These are phyloP conservation scores for Phytophthora hibernalis DNA, from an alignment of 352 stramenopile genomes.

Conservation along the genomic window DNA sequence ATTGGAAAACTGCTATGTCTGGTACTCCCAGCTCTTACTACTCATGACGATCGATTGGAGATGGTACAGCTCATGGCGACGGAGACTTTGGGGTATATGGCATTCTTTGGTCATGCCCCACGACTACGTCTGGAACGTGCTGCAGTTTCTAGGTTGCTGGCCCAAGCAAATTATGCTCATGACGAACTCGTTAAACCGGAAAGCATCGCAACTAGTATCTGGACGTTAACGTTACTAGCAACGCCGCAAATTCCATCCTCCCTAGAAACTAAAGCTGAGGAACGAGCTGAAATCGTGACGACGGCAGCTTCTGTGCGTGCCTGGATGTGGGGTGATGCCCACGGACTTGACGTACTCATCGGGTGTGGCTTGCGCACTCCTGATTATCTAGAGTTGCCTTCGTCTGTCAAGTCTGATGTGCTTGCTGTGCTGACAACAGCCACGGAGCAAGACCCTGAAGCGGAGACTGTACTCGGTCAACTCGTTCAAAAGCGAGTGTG, in stretches of 20 bases:
- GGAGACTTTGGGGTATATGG: slow-evolving; percentile 72
- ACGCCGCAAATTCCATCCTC: slow-evolving; percentile 16
- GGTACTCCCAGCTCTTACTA: slow-evolving; percentile 11
- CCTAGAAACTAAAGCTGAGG: background rate
- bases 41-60: slow-evolving; percentile 32
- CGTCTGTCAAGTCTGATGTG: slow-evolving; percentile 47
- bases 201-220: slow-evolving; percentile 45
- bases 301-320: slow-evolving; percentile 22
- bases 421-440: slow-evolving; percentile 49
- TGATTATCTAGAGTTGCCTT: slow-evolving; percentile 37
- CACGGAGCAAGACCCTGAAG: slow-evolving; percentile 21
- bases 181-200: slow-evolving; percentile 44
- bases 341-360: slow-evolving; percentile 48
- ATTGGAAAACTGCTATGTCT: slow-evolving; percentile 47
- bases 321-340: slow-evolving; percentile 43
- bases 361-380: slow-evolving; percentile 43
- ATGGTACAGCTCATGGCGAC: slow-evolving; percentile 67
- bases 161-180: slow-evolving; percentile 45
- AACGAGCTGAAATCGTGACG: slow-evolving; percentile 13
- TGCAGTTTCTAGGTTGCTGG: slow-evolving; percentile 49
- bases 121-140: slow-evolving; percentile 40
- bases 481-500: slow-evolving; percentile 53
- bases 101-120: slow-evolving; percentile 55
- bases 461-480: slow-evolving; percentile 22
- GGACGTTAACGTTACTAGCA: slow-evolving; percentile 55